Conservation (phyloP, 768 basidiomycete species). For the Pisolithus orientalis region DNA sequence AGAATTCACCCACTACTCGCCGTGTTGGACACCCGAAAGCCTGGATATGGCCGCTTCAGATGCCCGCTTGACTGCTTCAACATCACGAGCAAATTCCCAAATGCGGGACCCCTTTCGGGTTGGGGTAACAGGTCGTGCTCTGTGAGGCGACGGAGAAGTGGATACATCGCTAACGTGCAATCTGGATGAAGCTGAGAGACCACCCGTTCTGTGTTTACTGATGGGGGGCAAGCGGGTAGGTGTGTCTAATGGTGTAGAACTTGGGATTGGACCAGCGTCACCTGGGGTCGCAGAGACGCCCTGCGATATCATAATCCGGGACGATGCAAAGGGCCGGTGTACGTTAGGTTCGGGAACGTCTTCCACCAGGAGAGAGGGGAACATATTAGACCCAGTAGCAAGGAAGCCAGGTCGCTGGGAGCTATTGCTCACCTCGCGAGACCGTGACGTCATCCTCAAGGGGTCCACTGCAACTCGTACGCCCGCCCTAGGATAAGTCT, state of each 20-base stretch:
- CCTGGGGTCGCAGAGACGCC: neutral
- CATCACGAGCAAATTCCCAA: conserved; percentile 82
- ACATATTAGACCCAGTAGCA: conserved; percentile 4
- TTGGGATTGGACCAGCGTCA: neutral
- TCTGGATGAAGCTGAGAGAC: conserved; percentile 8
- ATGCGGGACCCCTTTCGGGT: conserved; percentile 44
- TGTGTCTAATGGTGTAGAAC: conserved; percentile 2
- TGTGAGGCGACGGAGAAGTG: conserved; percentile 1
- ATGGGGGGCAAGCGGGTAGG: neutral
- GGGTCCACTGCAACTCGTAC: conserved; percentile 46
- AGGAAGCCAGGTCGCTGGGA: conserved; percentile 16
- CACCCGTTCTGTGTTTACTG: neutral
- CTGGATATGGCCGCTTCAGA: conserved; percentile 83
- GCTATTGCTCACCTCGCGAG: conserved; percentile 14
- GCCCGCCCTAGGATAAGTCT: conserved; percentile 54
- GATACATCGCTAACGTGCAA: conserved; percentile 16
- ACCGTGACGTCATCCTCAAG: conserved; percentile 19
- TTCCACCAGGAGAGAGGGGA: neutral
- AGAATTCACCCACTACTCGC: neutral
- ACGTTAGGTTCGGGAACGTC: neutral
- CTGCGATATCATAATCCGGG: neutral
- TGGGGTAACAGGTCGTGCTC: too few species aligned
- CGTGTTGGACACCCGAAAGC: conserved; percentile 65
- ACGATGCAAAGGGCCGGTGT: neutral
- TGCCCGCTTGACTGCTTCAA: conserved; percentile 80